Conservation (phyloP, 768 basidiomycete species). For the Daedaleopsis sinensis region DNA sequence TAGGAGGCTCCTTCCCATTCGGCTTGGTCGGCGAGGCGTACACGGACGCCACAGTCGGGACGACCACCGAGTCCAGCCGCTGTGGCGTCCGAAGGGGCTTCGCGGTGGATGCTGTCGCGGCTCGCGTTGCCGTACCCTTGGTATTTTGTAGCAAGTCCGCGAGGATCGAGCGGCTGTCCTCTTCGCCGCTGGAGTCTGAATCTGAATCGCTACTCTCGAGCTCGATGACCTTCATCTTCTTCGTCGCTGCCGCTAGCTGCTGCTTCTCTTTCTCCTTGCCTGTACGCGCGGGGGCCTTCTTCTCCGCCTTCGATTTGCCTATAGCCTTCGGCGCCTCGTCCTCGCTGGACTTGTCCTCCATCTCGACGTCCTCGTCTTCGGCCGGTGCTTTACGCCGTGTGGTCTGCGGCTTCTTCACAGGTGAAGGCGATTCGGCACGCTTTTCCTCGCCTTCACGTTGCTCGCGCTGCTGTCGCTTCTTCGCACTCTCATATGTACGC, state of each 20-base stretch:
- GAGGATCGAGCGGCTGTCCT: conserved; percentile 15
- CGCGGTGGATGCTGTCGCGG: neutral
- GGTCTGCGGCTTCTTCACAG: conserved; percentile 4
- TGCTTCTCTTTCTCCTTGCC: conserved; percentile 1
- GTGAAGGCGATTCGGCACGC: conserved; percentile 4
- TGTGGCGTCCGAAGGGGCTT: neutral
- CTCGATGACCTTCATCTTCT: conserved; percentile 7
- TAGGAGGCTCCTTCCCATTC: neutral
- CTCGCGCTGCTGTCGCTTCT: neutral
- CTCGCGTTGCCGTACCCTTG: conserved; percentile 3
- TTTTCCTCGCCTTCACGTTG: neutral
- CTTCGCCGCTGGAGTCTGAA: conserved; percentile 13
- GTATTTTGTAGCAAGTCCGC: conserved; percentile 12
- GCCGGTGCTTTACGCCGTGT: neutral
- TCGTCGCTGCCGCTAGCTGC: neutral
- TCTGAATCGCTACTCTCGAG: neutral
- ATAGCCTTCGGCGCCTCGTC: conserved; percentile 2
- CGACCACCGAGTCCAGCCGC: conserved; percentile 13
- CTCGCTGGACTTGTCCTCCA: conserved; percentile 5
- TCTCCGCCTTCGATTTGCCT: conserved; percentile 1
- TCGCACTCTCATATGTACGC: conserved; percentile 12
- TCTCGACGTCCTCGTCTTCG: conserved; percentile 1
- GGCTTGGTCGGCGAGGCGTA: conserved; percentile 15
- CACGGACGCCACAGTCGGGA: conserved; percentile 18
- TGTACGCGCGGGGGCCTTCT: conserved; percentile 9